Evolutionary conservation across 73 alveolate species (phyloP).

Genomic region (Symbiodinium natans): DNA sequence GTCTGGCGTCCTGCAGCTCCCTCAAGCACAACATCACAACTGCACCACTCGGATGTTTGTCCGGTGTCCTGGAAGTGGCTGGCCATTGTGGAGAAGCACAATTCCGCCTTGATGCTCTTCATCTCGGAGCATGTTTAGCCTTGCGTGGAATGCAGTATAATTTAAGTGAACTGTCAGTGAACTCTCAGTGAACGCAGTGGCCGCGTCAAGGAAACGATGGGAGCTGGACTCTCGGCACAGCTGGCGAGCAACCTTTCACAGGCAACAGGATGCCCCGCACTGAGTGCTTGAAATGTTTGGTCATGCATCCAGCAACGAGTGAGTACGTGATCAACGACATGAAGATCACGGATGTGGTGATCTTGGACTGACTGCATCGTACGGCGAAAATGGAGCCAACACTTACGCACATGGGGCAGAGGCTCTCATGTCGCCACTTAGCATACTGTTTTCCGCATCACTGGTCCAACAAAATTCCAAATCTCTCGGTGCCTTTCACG

Average conservation of each 20-base stretch:
- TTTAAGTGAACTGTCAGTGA: background rate
- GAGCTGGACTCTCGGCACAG: slow-evolving; percentile 31
- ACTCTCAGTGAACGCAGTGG: background rate
- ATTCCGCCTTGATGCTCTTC: slow-evolving; percentile 76
- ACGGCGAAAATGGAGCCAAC: too few relatives aligned
- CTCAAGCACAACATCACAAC: too few relatives aligned
- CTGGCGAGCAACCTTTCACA: slow-evolving; percentile 48
- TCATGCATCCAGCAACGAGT: too few relatives aligned
- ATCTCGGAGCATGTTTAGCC: slow-evolving; percentile 89
- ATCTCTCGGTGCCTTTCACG: too few relatives aligned
- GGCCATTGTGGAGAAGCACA: slow-evolving; percentile 73
- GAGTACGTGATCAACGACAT: too few relatives aligned
- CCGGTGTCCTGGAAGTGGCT: slow-evolving; percentile 68
- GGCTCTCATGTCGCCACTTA: too few relatives aligned
- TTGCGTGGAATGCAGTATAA: background rate
- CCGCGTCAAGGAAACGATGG: background rate
- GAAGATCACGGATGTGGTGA: too few relatives aligned
- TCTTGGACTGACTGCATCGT: too few relatives aligned
- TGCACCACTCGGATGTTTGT: too few relatives aligned
- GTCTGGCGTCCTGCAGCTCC: slow-evolving; percentile 49
- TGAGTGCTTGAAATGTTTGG: background rate
- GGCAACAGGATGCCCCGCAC: background rate
- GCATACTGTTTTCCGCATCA: too few relatives aligned
- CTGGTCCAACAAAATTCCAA: too few relatives aligned
- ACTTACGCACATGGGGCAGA: too few relatives aligned